These are phyloP conservation scores for Rhizoctonia solani DNA, from an alignment of 1,284 basidiomycete genomes.

Conservation along the genomic window DNA sequence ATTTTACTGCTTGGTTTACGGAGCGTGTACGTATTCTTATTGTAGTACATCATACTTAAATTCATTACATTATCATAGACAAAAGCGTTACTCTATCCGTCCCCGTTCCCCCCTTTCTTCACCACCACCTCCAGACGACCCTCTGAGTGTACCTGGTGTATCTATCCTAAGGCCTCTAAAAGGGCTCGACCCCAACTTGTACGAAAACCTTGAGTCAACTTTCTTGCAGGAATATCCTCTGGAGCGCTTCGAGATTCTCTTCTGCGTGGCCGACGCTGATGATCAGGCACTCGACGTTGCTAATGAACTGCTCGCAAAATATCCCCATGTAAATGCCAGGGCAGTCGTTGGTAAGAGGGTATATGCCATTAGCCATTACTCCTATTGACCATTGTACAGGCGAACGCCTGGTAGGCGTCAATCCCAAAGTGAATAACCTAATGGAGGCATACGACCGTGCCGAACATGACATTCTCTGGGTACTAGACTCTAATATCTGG, in stretches of 20 bases:
- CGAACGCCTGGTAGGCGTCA: conserved; percentile 80
- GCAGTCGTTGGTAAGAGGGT: conserved; percentile 71
- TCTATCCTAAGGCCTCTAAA: conserved; percentile 90
- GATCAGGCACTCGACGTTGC: conserved; percentile 85
- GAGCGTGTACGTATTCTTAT: conserved; percentile 27
- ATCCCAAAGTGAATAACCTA: conserved; percentile 98
- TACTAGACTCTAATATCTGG: conserved; percentile 92
- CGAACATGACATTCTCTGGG: conserved; percentile 90
- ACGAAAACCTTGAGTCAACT: conserved; percentile 89
- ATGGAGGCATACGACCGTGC: conserved; percentile 82
- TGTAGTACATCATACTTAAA: conserved; percentile 38
- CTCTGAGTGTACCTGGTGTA: conserved; percentile 72
- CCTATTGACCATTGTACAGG: conserved; percentile 46
- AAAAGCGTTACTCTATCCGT: conserved; percentile 68
- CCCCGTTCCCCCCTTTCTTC: conserved; percentile 66
- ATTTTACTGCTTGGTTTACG: conserved; percentile 68
- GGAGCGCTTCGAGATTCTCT: conserved; percentile 72
- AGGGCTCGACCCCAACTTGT: conserved; percentile 90
- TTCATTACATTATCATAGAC: conserved; percentile 51
- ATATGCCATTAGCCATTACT: neutral
- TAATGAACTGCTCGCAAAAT: conserved; percentile 71
- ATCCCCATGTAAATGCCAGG: conserved; percentile 70
- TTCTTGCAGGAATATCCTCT: conserved; percentile 88
- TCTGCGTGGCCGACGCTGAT: conserved; percentile 78
- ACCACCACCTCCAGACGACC: conserved; percentile 49